Base-by-base conservation (phyloP, 495 filamentous ascomycete species). In the Aspergillus bertholletiae region DNA sequence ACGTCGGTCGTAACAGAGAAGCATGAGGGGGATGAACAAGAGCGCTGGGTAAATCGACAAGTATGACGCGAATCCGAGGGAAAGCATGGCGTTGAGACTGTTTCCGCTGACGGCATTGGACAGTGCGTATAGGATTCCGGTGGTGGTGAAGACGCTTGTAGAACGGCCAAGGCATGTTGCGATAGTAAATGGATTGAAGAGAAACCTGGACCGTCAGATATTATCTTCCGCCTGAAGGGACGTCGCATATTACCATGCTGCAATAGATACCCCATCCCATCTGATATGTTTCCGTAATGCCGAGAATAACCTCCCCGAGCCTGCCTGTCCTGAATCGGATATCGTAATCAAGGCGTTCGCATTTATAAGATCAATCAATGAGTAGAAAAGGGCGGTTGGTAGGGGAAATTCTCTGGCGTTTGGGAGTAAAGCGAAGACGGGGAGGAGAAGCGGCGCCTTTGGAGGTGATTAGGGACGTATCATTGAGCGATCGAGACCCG, bases 151-250 rank as follows among this genome's bases (percentile, higher is more conserved):
- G 39, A 95, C 88, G 56, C 84, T 90, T 0, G 93, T 97, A 7
- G 94, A 87, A 5, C 94, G 86, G n/a, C 87, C 94, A 51, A 98
- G 79, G 69, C 92, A 97, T 21, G 91, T 92, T 46, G 90, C 86
- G 57, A 97, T 84, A 1, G 93, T 96, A 67, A 96, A 95, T 2
- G 94, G 94, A 70, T 95, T 97, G 72, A 98, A 92, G 9, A 98
- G 80, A 61, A 90, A 96, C 66, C 89, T 92, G 49, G 11, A 12
- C 2, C 15, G 60, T 69, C 37, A 71, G 54, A 34, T 7, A 34
- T 7, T 7, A 11, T 8, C 17, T 1, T 11, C 1, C 0, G 6
- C 15, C 15, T 0, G 9, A 21, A 37, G 18, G 22, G 5, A 15
- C 5, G 44, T 23, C 2, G 30, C 49, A 43, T 21, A 37, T n/a